Conservation (phyloP, 768 basidiomycete genomes). For the Pluteus cervinus region DNA sequence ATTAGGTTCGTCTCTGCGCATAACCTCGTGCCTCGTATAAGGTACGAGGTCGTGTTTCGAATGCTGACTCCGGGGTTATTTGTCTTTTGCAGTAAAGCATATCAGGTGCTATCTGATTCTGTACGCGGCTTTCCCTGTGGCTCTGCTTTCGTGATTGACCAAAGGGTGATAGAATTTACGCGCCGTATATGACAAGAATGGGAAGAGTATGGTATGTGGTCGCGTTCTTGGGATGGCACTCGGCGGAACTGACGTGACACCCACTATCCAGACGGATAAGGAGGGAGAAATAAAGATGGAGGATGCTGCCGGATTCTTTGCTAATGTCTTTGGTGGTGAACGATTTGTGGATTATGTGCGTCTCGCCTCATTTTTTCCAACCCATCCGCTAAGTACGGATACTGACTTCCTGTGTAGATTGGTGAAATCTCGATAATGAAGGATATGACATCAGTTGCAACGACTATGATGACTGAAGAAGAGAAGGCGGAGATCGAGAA, state of each 20-base stretch:
- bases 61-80: background rate
- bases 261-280: constrained; percentile 51
- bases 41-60: background rate
- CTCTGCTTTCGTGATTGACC: constrained; percentile 1
- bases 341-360: constrained; percentile 85
- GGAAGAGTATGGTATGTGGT: constrained; percentile 78
- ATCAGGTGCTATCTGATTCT: constrained; percentile 84
- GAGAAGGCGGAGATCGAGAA: constrained; percentile 85
- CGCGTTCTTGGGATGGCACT: background rate
- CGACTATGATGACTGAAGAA: constrained; percentile 88
- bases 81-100: constrained; percentile 68
- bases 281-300: constrained; percentile 78
- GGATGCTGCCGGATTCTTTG: constrained; percentile 93
- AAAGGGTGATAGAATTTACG: constrained; percentile 58
- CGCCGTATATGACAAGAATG: constrained; percentile 92
- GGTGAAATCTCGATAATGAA: constrained; percentile 97
- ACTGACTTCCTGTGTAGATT: constrained; percentile 57
- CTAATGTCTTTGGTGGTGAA: constrained; percentile 94
- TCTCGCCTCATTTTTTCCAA: constrained; percentile 9
- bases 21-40: background rate
- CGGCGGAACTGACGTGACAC: background rate
- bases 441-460: constrained; percentile 80
- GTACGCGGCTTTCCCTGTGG: constrained; percentile 33
- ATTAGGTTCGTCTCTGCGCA: constrained; percentile 57
- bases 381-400: too few species aligned